These are phyloP conservation scores for Termitomyces sp. DNA, from an alignment of 1,284 basidiomycete species.

Conservation along the genomic window DNA sequence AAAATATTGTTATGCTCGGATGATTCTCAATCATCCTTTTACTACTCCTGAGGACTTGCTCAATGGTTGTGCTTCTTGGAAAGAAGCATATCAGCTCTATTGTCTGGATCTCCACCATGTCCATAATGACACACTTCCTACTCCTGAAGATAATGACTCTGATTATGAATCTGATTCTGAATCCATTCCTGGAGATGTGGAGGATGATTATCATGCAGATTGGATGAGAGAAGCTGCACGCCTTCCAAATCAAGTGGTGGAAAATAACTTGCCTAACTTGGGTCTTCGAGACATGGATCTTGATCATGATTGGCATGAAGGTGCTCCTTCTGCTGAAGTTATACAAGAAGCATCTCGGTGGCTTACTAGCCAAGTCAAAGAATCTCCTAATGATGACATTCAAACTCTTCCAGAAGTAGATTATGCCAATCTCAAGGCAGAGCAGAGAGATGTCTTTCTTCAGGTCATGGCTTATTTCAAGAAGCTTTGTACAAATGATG, in stretches of 20 bases:
- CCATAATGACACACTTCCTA: conserved; percentile 4
- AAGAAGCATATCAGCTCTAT: background rate
- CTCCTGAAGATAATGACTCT: background rate
- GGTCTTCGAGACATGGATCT: conserved; percentile 7
- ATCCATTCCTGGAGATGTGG: conserved; percentile 1
- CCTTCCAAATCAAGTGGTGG: background rate
- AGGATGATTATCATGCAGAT: conserved; percentile 6
- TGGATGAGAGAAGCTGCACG: conserved; percentile 5
- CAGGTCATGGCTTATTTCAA: conserved; percentile 12
- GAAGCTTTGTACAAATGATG: conserved; percentile 2
- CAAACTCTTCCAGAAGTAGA: conserved; percentile 7
- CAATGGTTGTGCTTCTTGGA: conserved; percentile 5
- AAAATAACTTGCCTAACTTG: conserved; percentile 1
- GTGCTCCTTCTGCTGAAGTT: conserved; percentile 1
- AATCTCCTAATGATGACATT: conserved; percentile 9
- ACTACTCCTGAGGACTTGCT: conserved; percentile 1
- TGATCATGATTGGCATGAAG: conserved; percentile 8
- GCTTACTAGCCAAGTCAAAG: conserved; percentile 4
- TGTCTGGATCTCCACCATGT: background rate
- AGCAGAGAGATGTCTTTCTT: conserved; percentile 10
- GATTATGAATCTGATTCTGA: conserved; percentile 4
- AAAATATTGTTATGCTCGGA: conserved; percentile 10
- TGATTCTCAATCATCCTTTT: conserved; percentile 8
- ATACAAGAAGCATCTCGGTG: conserved; percentile 2
- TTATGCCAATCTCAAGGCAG: conserved; percentile 7